Conservation (phyloP, 2,329 filamentous ascomycete genomes). For the Thielaviopsis punctulata region DNA sequence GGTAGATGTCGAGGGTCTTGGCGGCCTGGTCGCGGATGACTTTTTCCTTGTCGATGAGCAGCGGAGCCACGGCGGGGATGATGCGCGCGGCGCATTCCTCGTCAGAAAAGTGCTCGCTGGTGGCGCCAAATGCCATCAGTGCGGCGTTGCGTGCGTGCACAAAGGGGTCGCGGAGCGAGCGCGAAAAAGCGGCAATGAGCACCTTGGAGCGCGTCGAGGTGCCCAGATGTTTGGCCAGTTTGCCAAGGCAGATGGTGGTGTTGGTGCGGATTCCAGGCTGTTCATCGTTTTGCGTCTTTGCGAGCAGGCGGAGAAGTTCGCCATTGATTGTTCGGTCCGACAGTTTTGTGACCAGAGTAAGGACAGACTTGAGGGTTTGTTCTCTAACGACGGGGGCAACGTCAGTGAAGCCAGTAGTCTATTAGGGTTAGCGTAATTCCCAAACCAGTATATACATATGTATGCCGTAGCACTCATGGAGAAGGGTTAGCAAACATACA, state of each 20-base stretch:
- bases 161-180: conserved; percentile 82
- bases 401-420: conserved; percentile 91
- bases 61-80: conserved; percentile 67
- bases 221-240: conserved; percentile 81
- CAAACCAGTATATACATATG: neutral
- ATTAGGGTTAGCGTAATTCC: neutral
- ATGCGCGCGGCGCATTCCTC: conserved; percentile 78
- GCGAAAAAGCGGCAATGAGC: conserved; percentile 76
- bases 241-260: conserved; percentile 91
- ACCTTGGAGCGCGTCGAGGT: conserved; percentile 70
- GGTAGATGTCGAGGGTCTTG: conserved; percentile 75
- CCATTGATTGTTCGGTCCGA: conserved; percentile 89
- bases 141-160: conserved; percentile 85
- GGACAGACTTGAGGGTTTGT: conserved; percentile 86
- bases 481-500: conserved; percentile 26
- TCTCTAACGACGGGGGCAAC: conserved; percentile 80
- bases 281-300: conserved; percentile 93
- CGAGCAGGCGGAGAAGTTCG: conserved; percentile 74
- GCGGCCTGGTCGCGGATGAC: conserved; percentile 79
- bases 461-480: neutral
- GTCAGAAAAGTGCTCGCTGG: conserved; percentile 69
- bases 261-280: conserved; percentile 95
- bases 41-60: conserved; percentile 88
- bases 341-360: conserved; percentile 73
- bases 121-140: conserved; percentile 70